Conservation (phyloP, 2,329 filamentous ascomycete genomes). For the Pseudogymnoascus sp. region DNA sequence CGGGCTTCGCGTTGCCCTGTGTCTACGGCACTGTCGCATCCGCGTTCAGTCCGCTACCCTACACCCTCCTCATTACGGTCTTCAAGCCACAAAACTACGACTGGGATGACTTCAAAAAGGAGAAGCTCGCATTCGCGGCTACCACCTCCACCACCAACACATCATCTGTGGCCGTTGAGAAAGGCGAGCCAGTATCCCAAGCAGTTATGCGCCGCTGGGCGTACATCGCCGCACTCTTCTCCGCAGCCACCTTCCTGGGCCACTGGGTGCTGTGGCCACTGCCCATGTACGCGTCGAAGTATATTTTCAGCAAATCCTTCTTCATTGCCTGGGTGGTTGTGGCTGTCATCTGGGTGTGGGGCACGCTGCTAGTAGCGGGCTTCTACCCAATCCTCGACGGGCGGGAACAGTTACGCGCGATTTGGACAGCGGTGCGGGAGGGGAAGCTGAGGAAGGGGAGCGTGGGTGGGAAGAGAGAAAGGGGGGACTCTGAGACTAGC, state of each 20-base stretch:
- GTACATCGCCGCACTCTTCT: constrained; percentile 38
- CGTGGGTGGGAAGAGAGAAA: neutral
- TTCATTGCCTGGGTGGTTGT: constrained; percentile 44
- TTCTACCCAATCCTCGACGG: constrained; percentile 36
- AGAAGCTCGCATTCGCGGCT: constrained; percentile 32
- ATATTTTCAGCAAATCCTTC: constrained; percentile 41
- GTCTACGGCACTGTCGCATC: constrained; percentile 46
- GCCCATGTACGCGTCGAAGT: constrained; percentile 45
- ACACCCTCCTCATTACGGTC: constrained; percentile 40
- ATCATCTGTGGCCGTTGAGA: constrained; percentile 17
- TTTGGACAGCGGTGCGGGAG: neutral
- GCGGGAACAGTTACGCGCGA: neutral
- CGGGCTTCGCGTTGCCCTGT: constrained; percentile 41
- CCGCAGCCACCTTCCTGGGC: constrained; percentile 41
- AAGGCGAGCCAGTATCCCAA: constrained; percentile 26
- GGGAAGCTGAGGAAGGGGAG: neutral
- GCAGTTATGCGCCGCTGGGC: constrained; percentile 35
- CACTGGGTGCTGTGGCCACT: constrained; percentile 48
- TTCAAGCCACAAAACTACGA: constrained; percentile 31
- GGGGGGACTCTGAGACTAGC: neutral
- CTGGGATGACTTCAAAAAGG: constrained; percentile 34
- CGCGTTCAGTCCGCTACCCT: constrained; percentile 33
- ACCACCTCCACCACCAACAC: constrained; percentile 20
- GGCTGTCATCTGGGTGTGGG: constrained; percentile 46
- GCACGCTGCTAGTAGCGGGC: constrained; percentile 39